phyloP scores from a whole-genome alignment of 2,329 filamentous ascomycete genomes.

The Alternaria sp. region DNA sequence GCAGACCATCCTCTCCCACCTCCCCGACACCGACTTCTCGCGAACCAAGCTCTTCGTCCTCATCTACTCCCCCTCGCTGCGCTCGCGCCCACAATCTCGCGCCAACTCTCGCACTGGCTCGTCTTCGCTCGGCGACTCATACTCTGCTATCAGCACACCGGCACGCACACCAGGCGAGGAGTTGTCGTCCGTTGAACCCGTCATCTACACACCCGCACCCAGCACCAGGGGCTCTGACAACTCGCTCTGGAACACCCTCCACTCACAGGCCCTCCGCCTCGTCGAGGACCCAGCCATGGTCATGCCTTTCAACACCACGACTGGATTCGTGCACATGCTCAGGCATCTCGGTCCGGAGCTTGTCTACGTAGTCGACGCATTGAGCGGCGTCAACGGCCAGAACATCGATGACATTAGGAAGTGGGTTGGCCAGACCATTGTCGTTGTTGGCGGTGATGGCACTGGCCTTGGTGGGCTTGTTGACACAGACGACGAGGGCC shows the following conservation, averaged over 20 bases:
- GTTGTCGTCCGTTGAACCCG: slow-evolving; percentile 49
- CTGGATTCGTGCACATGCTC: slow-evolving; percentile 84
- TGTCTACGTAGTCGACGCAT: slow-evolving; percentile 85
- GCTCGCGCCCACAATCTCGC: slow-evolving; percentile 61
- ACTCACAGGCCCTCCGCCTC: slow-evolving; percentile 77
- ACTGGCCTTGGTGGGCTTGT: slow-evolving; percentile 60
- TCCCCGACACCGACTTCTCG: slow-evolving; percentile 77
- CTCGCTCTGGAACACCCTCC: slow-evolving; percentile 76
- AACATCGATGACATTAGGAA: slow-evolving; percentile 69
- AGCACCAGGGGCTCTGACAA: slow-evolving; percentile 45
- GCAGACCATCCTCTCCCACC: slow-evolving; percentile 78
- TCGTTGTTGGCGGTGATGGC: slow-evolving; percentile 62
- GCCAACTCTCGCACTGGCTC: slow-evolving; percentile 42
- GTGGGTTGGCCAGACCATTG: slow-evolving; percentile 67
- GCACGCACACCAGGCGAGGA: slow-evolving; percentile 72
- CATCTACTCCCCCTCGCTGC: slow-evolving; percentile 84
- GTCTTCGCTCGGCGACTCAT: slow-evolving; percentile 77
- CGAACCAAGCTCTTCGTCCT: slow-evolving; percentile 82
- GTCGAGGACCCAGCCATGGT: slow-evolving; percentile 88
- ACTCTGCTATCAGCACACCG: slow-evolving; percentile 79
- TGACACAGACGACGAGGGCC: slow-evolving; percentile 64
- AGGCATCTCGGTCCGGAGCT: slow-evolving; percentile 84
- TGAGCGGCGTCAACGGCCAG: slow-evolving; percentile 76
- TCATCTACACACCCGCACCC: slow-evolving; percentile 43
- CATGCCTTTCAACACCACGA: slow-evolving; percentile 83